phyloP scores from a whole-genome alignment of 2,329 filamentous ascomycete genomes.

The Fusarium domesticum region DNA sequence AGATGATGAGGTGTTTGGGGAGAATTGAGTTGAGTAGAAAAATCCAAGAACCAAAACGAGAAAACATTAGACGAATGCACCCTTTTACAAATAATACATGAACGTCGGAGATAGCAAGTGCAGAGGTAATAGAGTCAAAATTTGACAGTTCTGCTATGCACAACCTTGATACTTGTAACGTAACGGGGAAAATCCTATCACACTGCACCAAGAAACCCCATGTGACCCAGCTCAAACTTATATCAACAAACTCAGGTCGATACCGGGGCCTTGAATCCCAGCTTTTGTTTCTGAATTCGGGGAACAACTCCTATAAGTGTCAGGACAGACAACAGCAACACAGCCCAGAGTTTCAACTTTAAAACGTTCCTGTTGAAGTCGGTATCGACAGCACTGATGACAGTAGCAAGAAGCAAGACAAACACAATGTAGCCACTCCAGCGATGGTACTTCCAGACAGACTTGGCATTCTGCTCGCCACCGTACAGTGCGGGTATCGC shows the following conservation, averaged over 20 bases:
- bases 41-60: too few relatives aligned
- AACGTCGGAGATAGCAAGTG: too few relatives aligned
- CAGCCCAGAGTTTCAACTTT: slow-evolving; percentile 72
- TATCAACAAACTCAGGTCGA: slow-evolving; percentile 5
- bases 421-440: slow-evolving; percentile 71
- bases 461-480: slow-evolving; percentile 73
- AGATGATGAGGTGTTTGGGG: too few relatives aligned
- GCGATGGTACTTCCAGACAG: slow-evolving; percentile 87
- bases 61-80: too few relatives aligned
- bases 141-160: background rate
- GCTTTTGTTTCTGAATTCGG: slow-evolving; percentile 77
- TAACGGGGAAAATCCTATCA: background rate
- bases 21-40: too few relatives aligned
- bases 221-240: background rate
- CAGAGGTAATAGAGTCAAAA: background rate
- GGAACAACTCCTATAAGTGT: slow-evolving; percentile 70
- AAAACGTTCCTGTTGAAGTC: slow-evolving; percentile 67
- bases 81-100: too few relatives aligned
- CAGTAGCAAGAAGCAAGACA: slow-evolving; percentile 67
- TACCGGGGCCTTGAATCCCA: slow-evolving; percentile 49
- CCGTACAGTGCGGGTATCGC: slow-evolving; percentile 73
- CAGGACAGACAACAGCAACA: slow-evolving; percentile 63
- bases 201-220: background rate
- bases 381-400: slow-evolving; percentile 73
- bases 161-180: background rate